Evolutionary conservation across 805 yeast species (phyloP), one percentile per base, ranked within the genome.

Genomic region (Barnettozyma siamensis): DNA sequence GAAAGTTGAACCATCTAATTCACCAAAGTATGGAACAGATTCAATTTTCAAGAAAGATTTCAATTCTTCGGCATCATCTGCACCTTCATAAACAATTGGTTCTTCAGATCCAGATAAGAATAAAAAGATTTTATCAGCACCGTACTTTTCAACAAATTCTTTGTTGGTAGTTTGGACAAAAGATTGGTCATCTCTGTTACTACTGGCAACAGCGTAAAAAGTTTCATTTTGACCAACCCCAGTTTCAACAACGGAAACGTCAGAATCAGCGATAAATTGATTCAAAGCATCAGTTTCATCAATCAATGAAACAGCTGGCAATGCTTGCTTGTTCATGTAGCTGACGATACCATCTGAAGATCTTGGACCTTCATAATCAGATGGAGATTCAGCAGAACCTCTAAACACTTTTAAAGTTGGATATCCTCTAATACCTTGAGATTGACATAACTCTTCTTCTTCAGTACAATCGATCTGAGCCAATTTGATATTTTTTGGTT

Each of bases 391-490:
- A 35, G 59, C 64, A 7, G 63, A 53, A 31, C 67, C 65, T 61
- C 82, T 78, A 67, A 84, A 78, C 24, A 88, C 76, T 66, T 84
- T 86, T 64, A 87, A 64, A 28, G 91, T 79, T 61, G 96, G 96
- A 67, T 83, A 87, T 42, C 96, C 96, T 64, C 70, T 78, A 51
- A 87, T 73, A 23, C 77, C 85, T 46, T 72, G 79, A 33, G 73
- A 68, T 54, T 69, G 68, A 65, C 96, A 87, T 48, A 87, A 70
- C 15, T 77, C 82, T 55, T 75, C 75, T 52, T 87, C 81, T 53
- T 75, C 85, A 28, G 88, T 82, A 74, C 96, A 87, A 63, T 87
- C 94, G 50, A 87, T 69, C 69, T 87, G 95, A 35, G 88, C 94
- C 57, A 87, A 69, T 55, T 78, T 76, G 62, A 85, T 80, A 41